Evolutionary conservation across 805 yeast genomes (phyloP), one percentile per base, ranked within the genome.

Genomic region (Yamadazyma phyllophila): DNA sequence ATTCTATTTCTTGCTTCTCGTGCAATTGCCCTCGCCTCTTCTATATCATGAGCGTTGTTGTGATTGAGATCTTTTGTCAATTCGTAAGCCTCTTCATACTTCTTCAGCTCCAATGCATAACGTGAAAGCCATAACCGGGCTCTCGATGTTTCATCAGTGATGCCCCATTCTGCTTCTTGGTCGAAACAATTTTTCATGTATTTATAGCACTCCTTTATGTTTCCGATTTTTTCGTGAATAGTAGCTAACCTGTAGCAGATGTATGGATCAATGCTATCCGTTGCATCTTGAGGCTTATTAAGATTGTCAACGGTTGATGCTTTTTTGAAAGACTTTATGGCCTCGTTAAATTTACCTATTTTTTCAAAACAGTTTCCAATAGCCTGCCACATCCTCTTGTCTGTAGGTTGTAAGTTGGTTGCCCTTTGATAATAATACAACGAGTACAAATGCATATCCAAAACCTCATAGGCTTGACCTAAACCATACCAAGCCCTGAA

Each of bases 401-500:
- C 99, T 37, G 81, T 65, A 1, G 97, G 97, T 57, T 87, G 90
- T 53, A 94, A 71, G 10, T 90, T 78, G 43, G 96, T 85, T 0
- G 98, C 96, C 41, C 85, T 76, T 65, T 94, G 97, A 62, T 89
- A 94, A 62, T 94, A 94, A 63, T 89, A 92, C 36, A 91, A 70
- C 0, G 98, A 91, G 59, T 91, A 94, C 49, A 88, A 71, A 60
- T 88, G 94, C 97, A 92, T 92, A 55, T 92, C 97, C 45, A 92
- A 69, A 9, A 94, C 96, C 63, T 94, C 99, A 61, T 94, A 94
- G 1, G 98, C 98, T 65, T 94, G 98, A 0, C 99, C 99, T 43
- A 94, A 71, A 1, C 99, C 99, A 63, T 92, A 94, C 99, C 99
- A 94, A 0, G 98, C 98, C 42, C 96, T 73, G 62, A 87, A 95